Conservation (phyloP, 1,284 basidiomycete genomes). For the Phaffia rhodozyma region DNA sequence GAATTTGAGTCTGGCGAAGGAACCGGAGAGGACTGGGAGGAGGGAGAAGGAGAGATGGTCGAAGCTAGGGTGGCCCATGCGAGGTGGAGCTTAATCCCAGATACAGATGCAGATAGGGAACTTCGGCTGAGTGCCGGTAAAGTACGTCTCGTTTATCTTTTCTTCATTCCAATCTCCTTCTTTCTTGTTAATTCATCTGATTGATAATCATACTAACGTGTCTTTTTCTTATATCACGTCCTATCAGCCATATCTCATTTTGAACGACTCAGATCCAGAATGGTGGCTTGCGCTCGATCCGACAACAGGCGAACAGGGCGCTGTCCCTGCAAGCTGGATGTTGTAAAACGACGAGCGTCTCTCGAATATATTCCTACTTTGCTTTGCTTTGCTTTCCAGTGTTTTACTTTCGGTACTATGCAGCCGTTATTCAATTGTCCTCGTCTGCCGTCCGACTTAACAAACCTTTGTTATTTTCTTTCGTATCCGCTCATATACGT, state of each 20-base stretch:
- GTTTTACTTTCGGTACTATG: too few relatives aligned
- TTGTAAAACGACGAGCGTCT: too few relatives aligned
- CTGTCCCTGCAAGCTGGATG: slow-evolving; percentile 52
- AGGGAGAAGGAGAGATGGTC: slow-evolving; percentile 28
- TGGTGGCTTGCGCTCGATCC: slow-evolving; percentile 86
- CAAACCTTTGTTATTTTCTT: too few relatives aligned
- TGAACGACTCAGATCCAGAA: slow-evolving; percentile 37
- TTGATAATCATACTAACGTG: not conserved
- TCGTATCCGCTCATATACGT: too few relatives aligned
- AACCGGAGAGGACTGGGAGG: slow-evolving; percentile 48
- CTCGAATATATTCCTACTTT: too few relatives aligned
- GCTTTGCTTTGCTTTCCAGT: too few relatives aligned
- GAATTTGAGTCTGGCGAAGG: slow-evolving; percentile 9
- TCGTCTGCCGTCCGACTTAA: too few relatives aligned
- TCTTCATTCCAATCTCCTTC: slow-evolving; percentile 23
- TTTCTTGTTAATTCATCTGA: not conserved
- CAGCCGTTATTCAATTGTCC: too few relatives aligned
- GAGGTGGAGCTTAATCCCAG: slow-evolving; percentile 30
- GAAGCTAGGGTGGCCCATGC: slow-evolving; percentile 25
- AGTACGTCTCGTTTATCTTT: slow-evolving; percentile 29
- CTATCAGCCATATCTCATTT: slow-evolving; percentile 15
- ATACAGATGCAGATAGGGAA: slow-evolving; percentile 31
- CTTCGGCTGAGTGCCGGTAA: slow-evolving; percentile 32
- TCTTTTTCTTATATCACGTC: slow-evolving; percentile 48
- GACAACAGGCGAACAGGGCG: slow-evolving; percentile 64